Evolutionary conservation across 192 early-diverging fungal species (phyloP), one percentile per base, ranked within the genome.

Genomic region (Coemansia sp.): DNA sequence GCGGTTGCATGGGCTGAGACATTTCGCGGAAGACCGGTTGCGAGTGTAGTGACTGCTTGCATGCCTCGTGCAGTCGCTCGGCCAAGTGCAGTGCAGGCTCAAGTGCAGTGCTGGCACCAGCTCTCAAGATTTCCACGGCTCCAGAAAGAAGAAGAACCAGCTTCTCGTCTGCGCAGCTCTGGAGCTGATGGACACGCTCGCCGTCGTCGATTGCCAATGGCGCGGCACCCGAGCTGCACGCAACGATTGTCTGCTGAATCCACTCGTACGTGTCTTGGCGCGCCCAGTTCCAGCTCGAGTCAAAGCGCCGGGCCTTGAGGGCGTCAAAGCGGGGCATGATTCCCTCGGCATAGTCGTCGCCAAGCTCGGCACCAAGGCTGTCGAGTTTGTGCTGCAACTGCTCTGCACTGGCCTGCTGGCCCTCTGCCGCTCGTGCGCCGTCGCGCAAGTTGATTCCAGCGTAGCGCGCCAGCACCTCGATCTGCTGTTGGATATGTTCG

Each of bases 281-380:
- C 53, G 93, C 84, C 94, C 95, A 98, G 84, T 96, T 95, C 95
- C 95, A 98, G 86, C 88, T 88, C 54, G 96, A 98, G 67, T 98
- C 94, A 71, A 92, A 98, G 26, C 64, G 83, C 48, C 96, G 90
- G 32, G 88, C 92, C 82, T 93, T 98, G 64, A 87, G 83, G 16
- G 74, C 72, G 56, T 86, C 88, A 69, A 98, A 95, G 2, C 78
- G 52, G 4, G 93, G 91, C 48, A 83, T 82, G 69, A 94, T 91
- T 26, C 96, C 96, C 32, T 91, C 85, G 31, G 88, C 85, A 2
- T 67, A 34, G n/a, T 70, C 68, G 41, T 96, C 93, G 64, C 94
- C 96, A 64, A 94, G 89, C 79, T 98, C 96, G 55, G 72, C 84
- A 24, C 82, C 60, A 84, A 92, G 89, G 30, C 83, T 67, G 69